A percentile compares a stretch with the other conserved stretches of the same genome.
Evolutionary conservation across 1,139 yeast species (phyloP).

Genomic region (Chernovozyma sophiae-reginae): DNA sequence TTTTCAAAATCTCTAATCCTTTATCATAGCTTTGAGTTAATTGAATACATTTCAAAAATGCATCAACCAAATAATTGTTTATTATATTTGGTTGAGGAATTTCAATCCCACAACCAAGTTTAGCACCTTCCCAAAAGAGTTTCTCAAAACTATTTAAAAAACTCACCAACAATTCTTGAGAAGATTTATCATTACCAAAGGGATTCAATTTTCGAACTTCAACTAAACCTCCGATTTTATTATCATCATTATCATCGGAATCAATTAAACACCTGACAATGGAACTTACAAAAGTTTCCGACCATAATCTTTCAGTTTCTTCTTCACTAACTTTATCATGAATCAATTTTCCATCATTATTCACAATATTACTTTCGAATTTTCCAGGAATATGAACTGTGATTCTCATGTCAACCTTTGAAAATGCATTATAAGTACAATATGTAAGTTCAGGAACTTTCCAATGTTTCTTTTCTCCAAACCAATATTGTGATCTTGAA

Average conservation of each 20-base stretch:
- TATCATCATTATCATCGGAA: constrained; percentile 60
- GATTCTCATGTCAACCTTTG: constrained; percentile 66
- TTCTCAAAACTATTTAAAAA: constrained; percentile 60
- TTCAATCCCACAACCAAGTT: constrained; percentile 64
- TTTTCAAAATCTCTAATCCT: constrained; percentile 52
- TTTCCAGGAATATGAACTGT: constrained; percentile 66
- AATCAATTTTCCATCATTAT: constrained; percentile 41
- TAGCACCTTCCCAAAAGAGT: constrained; percentile 63
- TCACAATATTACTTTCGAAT: constrained; percentile 45
- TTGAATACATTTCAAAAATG: constrained; percentile 60
- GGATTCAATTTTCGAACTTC: constrained; percentile 54
- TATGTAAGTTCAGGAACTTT: constrained; percentile 64
- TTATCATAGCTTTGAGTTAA: constrained; percentile 61
- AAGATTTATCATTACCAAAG: constrained; percentile 40
- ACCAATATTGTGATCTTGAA: constrained; percentile 53
- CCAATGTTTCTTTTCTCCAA: constrained; percentile 68
- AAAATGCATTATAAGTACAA: constrained; percentile 51
- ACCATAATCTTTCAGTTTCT: constrained; percentile 44
- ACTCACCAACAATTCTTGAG: constrained; percentile 43
- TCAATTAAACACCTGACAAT: constrained; percentile 66
- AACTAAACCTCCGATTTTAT: constrained; percentile 49
- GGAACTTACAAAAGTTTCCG: constrained; percentile 67
- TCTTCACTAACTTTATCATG: constrained; percentile 33
- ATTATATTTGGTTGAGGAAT: constrained; percentile 65
- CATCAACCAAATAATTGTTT: constrained; percentile 74